Percentiles rank a stretch among this genome's conserved stretches.
phyloP scores from a whole-genome alignment of 169 alveolate genomes.

The Plasmodium falciparum region DNA sequence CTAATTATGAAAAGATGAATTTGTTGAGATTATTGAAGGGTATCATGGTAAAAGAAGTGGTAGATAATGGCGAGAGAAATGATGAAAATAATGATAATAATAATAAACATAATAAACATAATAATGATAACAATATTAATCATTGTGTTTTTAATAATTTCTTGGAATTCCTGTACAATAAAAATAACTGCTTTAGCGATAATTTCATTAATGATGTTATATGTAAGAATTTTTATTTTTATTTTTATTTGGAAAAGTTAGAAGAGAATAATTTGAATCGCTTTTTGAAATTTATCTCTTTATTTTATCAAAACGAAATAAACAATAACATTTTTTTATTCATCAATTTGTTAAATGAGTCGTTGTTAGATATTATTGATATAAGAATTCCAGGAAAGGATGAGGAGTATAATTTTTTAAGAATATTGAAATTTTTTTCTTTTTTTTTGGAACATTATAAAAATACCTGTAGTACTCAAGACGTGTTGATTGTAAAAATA shows the following conservation, averaged over 20 bases:
- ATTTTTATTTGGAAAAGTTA: conserved; percentile 42
- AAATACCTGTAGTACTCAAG: conserved; percentile 66
- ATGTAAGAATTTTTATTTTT: conserved; percentile 45
- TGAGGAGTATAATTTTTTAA: conserved; percentile 31
- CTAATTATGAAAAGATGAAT: conserved; percentile 29
- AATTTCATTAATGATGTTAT: conserved; percentile 56
- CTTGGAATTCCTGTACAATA: too few relatives aligned
- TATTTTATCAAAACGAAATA: conserved; percentile 61
- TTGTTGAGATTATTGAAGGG: conserved; percentile 15
- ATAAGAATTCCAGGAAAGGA: background rate
- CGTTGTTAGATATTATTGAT: conserved; percentile 17
- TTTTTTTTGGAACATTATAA: conserved; percentile 68
- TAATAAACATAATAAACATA: too few relatives aligned
- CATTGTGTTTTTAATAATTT: background rate
- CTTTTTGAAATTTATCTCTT: conserved; percentile 47
- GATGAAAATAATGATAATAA: background rate
- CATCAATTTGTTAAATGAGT: conserved; percentile 56
- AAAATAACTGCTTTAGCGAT: conserved; percentile 43
- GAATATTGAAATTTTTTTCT: conserved; percentile 44
- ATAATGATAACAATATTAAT: background rate
- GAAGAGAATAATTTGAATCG: conserved; percentile 44
- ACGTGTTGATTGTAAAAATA: conserved; percentile 38
- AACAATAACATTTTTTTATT: conserved; percentile 60
- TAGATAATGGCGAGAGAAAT: background rate
- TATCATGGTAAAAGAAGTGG: background rate